A percentile compares a stretch with the other conserved stretches of the same genome.
Conservation (phyloP, 2,329 filamentous ascomycete genomes). For the Ophiocordyceps camponoti-saundersi region DNA sequence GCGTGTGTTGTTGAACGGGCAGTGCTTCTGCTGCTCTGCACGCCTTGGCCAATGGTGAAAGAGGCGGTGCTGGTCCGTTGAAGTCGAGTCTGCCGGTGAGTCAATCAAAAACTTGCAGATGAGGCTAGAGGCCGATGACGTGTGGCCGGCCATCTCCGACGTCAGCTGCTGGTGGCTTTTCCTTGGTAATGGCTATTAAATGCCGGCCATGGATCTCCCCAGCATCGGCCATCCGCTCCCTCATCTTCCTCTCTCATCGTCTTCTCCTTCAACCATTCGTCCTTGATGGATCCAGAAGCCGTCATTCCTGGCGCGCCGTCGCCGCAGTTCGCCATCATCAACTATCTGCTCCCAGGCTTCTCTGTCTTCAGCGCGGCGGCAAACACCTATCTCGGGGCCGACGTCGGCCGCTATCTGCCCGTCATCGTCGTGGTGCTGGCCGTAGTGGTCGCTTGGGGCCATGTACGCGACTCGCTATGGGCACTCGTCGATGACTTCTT, state of each 20-base stretch:
- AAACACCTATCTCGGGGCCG: slow-evolving; percentile 39
- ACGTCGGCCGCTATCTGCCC: slow-evolving; percentile 46
- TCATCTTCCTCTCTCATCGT: background rate
- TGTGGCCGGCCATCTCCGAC: no score
- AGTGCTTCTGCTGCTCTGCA: no score
- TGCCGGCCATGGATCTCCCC: no score
- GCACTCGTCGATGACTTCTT: slow-evolving; percentile 32
- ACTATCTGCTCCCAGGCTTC: slow-evolving; percentile 50
- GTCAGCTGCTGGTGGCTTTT: no score
- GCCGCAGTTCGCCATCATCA: slow-evolving; percentile 27
- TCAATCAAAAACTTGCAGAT: no score
- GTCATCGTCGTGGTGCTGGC: slow-evolving; percentile 32
- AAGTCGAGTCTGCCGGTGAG: no score
- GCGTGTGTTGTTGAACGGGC: background rate
- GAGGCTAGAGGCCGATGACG: no score
- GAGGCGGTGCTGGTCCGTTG: no score
- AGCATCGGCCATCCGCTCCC: no score
- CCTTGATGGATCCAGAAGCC: background rate
- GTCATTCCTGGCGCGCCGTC: background rate
- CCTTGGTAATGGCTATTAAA: no score
- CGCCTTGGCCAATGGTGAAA: no score
- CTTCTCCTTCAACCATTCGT: no score
- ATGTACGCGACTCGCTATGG: slow-evolving; percentile 31
- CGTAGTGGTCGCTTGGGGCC: slow-evolving; percentile 33
- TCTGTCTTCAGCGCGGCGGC: slow-evolving; percentile 36